Percentiles rank a stretch among this genome's conserved stretches.
Evolutionary conservation across 1,284 basidiomycete genomes (phyloP).

Genomic region (Puccinia coronata): DNA sequence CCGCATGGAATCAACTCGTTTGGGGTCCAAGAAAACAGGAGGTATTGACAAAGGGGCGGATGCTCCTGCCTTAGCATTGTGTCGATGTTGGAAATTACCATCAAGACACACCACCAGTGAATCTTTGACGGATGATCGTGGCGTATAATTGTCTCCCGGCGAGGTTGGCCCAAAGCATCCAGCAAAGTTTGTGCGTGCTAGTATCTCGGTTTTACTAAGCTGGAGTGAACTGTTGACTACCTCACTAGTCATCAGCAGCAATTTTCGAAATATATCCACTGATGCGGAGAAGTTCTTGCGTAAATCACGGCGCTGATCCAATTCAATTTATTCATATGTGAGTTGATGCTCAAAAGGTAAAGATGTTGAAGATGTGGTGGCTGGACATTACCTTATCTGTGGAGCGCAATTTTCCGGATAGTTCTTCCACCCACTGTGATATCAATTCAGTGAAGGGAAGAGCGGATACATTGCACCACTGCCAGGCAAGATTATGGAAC

Average conservation of each 20-base stretch:
- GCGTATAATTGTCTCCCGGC: background rate
- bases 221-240: background rate
- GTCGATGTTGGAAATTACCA: background rate
- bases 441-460: background rate
- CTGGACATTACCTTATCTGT: too few relatives aligned
- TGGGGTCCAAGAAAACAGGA: background rate
- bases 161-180: background rate
- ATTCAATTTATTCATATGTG: too few relatives aligned
- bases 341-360: too few relatives aligned
- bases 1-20: background rate
- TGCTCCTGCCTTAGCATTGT: background rate
- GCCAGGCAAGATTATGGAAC: conserved; percentile 23
- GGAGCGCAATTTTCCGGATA: background rate
- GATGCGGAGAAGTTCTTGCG: background rate
- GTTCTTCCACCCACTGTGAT: background rate
- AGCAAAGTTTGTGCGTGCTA: background rate
- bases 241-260: background rate
- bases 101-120: background rate
- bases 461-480: conserved; percentile 10
- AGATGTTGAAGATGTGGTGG: too few relatives aligned
- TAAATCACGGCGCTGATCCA: background rate
- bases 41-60: background rate
- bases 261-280: background rate
- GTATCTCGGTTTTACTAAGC: background rate
- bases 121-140: background rate